phyloP scores from a whole-genome alignment of 192 early-diverging fungal genomes.

The Diversispora eburnea region DNA sequence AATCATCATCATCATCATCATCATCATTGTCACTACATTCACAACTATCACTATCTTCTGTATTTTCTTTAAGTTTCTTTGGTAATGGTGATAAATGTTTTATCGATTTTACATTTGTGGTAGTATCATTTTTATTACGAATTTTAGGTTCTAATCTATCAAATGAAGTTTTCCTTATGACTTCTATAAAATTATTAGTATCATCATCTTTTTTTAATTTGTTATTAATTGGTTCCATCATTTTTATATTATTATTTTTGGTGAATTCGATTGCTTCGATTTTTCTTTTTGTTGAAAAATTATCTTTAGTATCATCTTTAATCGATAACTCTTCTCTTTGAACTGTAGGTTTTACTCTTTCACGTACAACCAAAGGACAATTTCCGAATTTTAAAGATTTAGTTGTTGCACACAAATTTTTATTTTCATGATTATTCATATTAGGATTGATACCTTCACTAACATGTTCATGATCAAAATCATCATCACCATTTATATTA shows the following conservation, averaged over 20 bases:
- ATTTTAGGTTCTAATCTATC: too few species aligned
- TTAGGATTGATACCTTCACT: not conserved
- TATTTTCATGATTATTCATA: not conserved
- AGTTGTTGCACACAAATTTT: not conserved
- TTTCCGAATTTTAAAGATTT: not conserved
- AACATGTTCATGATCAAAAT: too few species aligned
- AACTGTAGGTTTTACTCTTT: not conserved
- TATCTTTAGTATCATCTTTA: too few species aligned
- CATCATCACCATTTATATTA: too few species aligned
- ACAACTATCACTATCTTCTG: not conserved
- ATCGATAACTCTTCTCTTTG: not conserved
- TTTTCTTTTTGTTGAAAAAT: too few species aligned
- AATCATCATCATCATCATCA: not conserved
- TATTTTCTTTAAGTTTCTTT: not conserved
- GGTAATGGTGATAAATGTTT: not conserved
- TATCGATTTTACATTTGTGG: not conserved
- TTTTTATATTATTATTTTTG: too few species aligned
- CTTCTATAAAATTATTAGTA: too few species aligned
- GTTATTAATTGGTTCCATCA: too few species aligned
- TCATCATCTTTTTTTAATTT: too few species aligned
- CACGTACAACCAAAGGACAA: not conserved
- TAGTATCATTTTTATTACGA: too few species aligned
- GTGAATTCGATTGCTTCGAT: too few species aligned
- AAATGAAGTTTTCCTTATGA: too few species aligned
- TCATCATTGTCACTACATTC: not conserved